Percentiles rank a stretch among this genome's conserved stretches.
phyloP scores from a whole-genome alignment of 2,329 filamentous ascomycete species.

The Botrytis hyacinthi region DNA sequence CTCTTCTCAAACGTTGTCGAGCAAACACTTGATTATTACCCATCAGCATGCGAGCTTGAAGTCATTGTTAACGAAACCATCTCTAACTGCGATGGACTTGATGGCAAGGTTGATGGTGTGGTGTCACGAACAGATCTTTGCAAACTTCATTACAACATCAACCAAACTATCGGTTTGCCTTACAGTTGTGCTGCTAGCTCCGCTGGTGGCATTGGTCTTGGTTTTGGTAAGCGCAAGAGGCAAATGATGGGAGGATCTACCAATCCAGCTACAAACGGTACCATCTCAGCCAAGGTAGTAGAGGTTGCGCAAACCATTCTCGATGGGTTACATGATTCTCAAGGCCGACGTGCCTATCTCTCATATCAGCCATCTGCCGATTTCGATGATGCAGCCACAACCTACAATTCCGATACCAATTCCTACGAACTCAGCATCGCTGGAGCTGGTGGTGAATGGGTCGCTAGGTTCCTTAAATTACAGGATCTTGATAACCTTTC shows the following conservation, averaged over 20 bases:
- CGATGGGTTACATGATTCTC: slow-evolving; percentile 40
- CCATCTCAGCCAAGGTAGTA: slow-evolving; percentile 34
- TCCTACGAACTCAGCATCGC: slow-evolving; percentile 39
- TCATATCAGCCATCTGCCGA: slow-evolving; percentile 38
- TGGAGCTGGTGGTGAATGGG: slow-evolving; percentile 33
- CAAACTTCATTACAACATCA: slow-evolving; percentile 47
- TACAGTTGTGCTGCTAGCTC: slow-evolving; percentile 44
- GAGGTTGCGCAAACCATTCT: slow-evolving; percentile 40
- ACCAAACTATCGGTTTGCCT: slow-evolving; percentile 45
- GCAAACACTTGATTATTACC: slow-evolving; percentile 43
- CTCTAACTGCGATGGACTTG: slow-evolving; percentile 52
- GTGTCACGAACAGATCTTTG: slow-evolving; percentile 50
- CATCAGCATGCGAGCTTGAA: slow-evolving; percentile 46
- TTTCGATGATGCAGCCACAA: slow-evolving; percentile 7
- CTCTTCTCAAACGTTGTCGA: slow-evolving; percentile 42
- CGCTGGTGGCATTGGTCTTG: background rate
- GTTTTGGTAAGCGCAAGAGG: too few species aligned
- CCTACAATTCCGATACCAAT: slow-evolving; percentile 12
- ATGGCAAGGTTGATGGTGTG: slow-evolving; percentile 54
- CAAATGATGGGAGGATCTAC: background rate
- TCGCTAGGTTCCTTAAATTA: too few species aligned
- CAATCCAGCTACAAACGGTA: slow-evolving; percentile 25
- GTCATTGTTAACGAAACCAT: slow-evolving; percentile 56
- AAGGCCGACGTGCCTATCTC: slow-evolving; percentile 41
- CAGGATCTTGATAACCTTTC: slow-evolving; percentile 42